Base-by-base conservation (phyloP, 129 eudicot genomes). In the Mikania micrantha region DNA sequence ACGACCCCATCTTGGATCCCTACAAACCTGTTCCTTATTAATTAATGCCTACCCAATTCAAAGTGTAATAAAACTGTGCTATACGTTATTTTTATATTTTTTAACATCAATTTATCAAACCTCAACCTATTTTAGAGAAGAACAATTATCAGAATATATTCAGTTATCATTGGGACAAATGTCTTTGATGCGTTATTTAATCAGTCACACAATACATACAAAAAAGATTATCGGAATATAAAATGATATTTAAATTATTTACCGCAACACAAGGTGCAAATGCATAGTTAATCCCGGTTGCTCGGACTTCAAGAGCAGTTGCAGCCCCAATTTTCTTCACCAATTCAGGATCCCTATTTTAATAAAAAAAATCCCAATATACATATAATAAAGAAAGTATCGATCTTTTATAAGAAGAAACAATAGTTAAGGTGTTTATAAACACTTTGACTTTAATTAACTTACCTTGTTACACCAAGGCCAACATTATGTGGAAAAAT, bases 261-360 rank as follows among this genome's bases (percentile, higher is more conserved):
- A 88, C 96, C 68, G 96, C 96, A 2, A 88, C 83, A 48, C 96
- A 88, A 69, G 96, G 96, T 34, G 96, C 92, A 79, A 88, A 88
- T 21, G 76, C 84, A 48, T 88, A 88, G 32, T 75, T 77, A 67
- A 88, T 88, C 62, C 96, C 96, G 0, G 96, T 88, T 48, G 95
- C 95, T 73, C 95, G 84, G 25, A 82, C 88, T 80, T 88, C 95
- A 60, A 79, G 80, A 32, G 96, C 96, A 69, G 96, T 88, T 24
- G 95, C 91, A 35, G 92, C 87, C 48, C 92, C 96, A 44, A 88
- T 85, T 65, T 60, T 89, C 90, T 85, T 89, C 1, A 85, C 80
- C 71, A 83, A 72, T 44, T 41, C 74, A 38, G 96, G 81, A 42
- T 89, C 96, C 82, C 94, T 89, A 81, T 48, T 78, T n/a, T n/a